phyloP scores from a whole-genome alignment of 225 moss, liverwort and hornwort species.

The Asterella californica region DNA sequence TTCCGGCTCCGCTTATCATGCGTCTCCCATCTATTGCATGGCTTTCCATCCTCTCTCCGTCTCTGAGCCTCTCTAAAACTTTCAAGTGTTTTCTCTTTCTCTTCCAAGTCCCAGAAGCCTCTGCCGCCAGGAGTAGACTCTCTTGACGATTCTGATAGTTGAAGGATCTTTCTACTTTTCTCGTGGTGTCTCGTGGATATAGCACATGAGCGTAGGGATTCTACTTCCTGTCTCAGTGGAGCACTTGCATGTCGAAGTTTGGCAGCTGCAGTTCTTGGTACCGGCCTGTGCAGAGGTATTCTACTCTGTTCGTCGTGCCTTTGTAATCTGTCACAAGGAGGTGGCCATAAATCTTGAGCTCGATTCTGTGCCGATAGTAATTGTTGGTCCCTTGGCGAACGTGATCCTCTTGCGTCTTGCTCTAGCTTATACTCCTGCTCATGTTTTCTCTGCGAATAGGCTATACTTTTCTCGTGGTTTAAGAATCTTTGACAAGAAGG shows the following conservation, averaged over 20 bases:
- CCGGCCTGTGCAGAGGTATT: not conserved
- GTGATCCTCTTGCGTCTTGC: not conserved
- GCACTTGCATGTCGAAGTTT: not conserved
- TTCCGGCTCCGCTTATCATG: not conserved
- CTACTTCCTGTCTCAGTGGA: not conserved
- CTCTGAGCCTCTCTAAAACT: not conserved
- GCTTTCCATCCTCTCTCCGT: not conserved
- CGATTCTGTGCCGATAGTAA: not conserved
- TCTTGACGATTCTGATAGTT: constrained; percentile 4
- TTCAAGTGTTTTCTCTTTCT: not conserved
- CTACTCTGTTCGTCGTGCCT: not conserved
- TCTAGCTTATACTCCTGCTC: not conserved
- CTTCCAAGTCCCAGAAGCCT: constrained; percentile 9
- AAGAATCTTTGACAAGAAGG: not conserved
- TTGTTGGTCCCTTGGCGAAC: not conserved
- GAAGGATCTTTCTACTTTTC: not conserved
- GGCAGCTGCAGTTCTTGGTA: not conserved
- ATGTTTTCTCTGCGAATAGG: not conserved
- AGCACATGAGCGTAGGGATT: not conserved
- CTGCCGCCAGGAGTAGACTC: constrained; percentile 15
- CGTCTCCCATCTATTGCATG: not conserved
- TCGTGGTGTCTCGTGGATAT: constrained; percentile 2
- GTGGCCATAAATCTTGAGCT: not conserved
- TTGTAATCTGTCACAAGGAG: not conserved
- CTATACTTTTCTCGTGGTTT: not conserved